Percentiles rank a stretch among this genome's conserved stretches.
phyloP scores from a whole-genome alignment of 1,284 basidiomycete genomes.

The Porodaedalea pini region DNA sequence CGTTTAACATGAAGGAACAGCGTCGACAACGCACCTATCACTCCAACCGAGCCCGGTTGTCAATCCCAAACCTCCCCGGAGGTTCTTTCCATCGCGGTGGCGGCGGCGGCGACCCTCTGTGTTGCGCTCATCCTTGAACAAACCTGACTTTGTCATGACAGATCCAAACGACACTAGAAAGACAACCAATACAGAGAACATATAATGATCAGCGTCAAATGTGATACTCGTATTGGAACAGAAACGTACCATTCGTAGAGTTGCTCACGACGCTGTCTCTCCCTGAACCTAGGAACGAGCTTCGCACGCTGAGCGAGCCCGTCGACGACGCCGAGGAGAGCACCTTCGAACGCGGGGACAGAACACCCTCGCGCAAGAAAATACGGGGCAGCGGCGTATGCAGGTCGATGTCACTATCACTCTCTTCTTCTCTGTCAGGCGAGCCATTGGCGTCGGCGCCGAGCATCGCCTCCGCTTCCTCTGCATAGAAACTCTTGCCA shows the following conservation, averaged over 20 bases:
- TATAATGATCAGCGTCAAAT: conserved; percentile 36
- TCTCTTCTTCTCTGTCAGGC: conserved; percentile 39
- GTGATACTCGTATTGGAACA: conserved; percentile 13
- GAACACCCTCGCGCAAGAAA: conserved; percentile 69
- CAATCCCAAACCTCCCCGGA: conserved; percentile 69
- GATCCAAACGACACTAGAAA: conserved; percentile 27
- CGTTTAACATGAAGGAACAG: conserved; percentile 35
- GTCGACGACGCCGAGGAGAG: conserved; percentile 40
- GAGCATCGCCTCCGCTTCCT: neutral
- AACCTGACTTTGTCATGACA: conserved; percentile 49
- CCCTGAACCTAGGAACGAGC: neutral
- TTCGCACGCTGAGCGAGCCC: neutral
- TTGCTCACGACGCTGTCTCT: conserved; percentile 17
- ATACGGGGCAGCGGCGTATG: conserved; percentile 76
- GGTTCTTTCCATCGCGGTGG: conserved; percentile 66
- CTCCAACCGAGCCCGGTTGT: conserved; percentile 83
- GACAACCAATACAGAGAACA: too few species aligned
- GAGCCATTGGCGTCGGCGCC: conserved; percentile 23
- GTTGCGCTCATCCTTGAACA: conserved; percentile 62
- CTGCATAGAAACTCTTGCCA: neutral
- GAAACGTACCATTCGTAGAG: conserved; percentile 13
- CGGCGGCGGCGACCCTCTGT: conserved; percentile 57
- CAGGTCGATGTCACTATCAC: conserved; percentile 70
- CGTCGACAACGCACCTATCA: conserved; percentile 43
- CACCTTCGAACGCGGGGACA: conserved; percentile 72